Base-by-base conservation (phyloP, 768 basidiomycete species). In the Phaffia tasmanica region DNA sequence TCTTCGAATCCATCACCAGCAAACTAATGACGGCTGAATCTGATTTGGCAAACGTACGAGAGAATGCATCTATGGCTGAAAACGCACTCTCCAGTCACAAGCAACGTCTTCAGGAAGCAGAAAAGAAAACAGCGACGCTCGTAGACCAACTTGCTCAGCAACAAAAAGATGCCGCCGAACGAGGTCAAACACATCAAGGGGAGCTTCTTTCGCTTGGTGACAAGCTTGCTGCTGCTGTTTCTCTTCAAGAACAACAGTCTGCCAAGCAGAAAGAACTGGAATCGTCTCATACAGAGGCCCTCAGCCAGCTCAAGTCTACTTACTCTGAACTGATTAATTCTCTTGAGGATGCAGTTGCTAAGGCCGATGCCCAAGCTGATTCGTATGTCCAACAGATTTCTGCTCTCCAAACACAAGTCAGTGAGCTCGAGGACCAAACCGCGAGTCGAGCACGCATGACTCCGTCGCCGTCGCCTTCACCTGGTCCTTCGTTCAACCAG, bases 391-490 rank as follows among this genome's bases (percentile, higher is more conserved):
- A 42, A 42, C 35, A 42, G 35, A 42, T 42, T 42, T 42, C 35
- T 42, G 35, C 35, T 8, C 67, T 67, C 16, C 18, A 70, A 70
- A 49, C 63, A 69, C 48, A 70, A 64, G 55, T 65, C 64, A 6
- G 64, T 69, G 25, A 63, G 70, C 35, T 65, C 69, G 8, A 68
- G 68, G 51, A 42, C 35, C 35, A 42, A 42, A 42, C 4, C 35
- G 35, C 35, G 35, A 42, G 35, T 42, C 35, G 35, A 42, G 35
- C 35, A 5, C 35, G 35, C 64, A 70, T 50, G 62, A 53, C 35
- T 56, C 57, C 32, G 63, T 46, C 69, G 16, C 16, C 61, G n/a
- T 62, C 61, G 0, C 61, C 61, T 21, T 27, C 19, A 14, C 60
- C 19, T 48, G 29, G 53, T 21, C 32, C 57, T 30, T 32, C 25